A percentile compares a stretch with the other conserved stretches of the same genome.
These are phyloP conservation scores for Aeminium ludgeri DNA, from an alignment of 495 filamentous ascomycete genomes.

Conservation along the genomic window DNA sequence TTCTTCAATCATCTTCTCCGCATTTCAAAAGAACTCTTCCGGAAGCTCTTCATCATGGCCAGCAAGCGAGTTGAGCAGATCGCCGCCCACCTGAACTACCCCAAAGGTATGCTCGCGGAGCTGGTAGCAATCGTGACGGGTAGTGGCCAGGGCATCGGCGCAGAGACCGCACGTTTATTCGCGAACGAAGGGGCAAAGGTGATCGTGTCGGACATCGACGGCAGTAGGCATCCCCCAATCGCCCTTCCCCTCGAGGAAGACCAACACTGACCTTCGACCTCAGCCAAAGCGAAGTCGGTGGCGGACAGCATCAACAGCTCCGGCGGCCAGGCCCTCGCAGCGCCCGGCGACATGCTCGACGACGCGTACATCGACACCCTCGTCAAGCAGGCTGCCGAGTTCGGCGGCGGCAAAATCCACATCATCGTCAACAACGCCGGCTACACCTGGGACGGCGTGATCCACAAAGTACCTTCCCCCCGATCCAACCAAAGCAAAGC, in stretches of 20 bases:
- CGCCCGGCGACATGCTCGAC: constrained; percentile 57
- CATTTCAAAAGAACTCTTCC: no score
- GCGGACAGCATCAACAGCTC: constrained; percentile 45
- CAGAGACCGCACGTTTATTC: constrained; percentile 63
- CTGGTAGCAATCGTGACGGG: constrained; percentile 83
- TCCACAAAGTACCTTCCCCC: constrained; percentile 49
- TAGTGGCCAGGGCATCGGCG: constrained; percentile 76
- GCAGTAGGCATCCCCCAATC: constrained; percentile 27
- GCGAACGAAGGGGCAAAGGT: constrained; percentile 77
- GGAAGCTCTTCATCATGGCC: constrained; percentile 8
- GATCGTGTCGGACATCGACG: constrained; percentile 67
- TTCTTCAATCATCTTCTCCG: no score
- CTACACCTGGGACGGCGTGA: constrained; percentile 79
- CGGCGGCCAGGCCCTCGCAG: constrained; percentile 49
- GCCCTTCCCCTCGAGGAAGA: not conserved
- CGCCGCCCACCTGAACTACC: constrained; percentile 61
- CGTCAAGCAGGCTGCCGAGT: constrained; percentile 56
- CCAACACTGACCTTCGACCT: not conserved
- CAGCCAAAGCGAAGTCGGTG: constrained; percentile 42
- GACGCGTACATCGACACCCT: constrained; percentile 47
- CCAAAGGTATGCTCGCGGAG: constrained; percentile 54
- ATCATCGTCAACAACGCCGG: constrained; percentile 80
- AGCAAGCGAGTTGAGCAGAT: constrained; percentile 39
- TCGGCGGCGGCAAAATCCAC: constrained; percentile 74
- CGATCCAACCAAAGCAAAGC: not conserved